Evolutionary conservation across 148 eudicot genomes (phyloP).

Genomic region (Fagopyrum esculentum): DNA sequence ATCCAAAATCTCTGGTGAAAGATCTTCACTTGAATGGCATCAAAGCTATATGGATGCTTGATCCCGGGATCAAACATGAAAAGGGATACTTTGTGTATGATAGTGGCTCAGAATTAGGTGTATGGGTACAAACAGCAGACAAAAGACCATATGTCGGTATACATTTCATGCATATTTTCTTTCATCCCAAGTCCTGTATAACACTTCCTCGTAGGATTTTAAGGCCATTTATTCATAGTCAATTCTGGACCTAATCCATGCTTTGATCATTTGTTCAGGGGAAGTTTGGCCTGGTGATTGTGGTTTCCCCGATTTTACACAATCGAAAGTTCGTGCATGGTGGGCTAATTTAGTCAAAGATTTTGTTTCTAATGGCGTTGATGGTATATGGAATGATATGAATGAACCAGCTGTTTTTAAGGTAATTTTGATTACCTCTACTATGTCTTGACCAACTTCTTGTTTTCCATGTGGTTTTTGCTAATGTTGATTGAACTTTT

Average conservation of each 20-base stretch:
- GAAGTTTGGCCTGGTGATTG: conserved; percentile 99
- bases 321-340: conserved; percentile 84
- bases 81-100: conserved; percentile 83
- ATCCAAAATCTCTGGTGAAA: conserved; percentile 65
- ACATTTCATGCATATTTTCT: not conserved
- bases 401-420: conserved; percentile 94
- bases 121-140: conserved; percentile 75
- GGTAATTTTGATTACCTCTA: conserved; percentile 26
- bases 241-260: not conserved
- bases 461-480: not conserved
- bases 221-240: not conserved
- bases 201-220: not conserved
- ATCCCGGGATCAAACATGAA: conserved; percentile 88
- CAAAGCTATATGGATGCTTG: conserved; percentile 99
- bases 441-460: not conserved
- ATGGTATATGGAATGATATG: conserved; percentile 99
- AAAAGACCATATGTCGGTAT: conserved; percentile 80
- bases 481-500: not conserved
- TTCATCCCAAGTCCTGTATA: not conserved
- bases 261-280: conserved; percentile 30
- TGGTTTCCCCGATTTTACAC: conserved; percentile 92
- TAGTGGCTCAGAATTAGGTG: conserved; percentile 62
- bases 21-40: conserved; percentile 77
- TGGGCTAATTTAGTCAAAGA: conserved; percentile 86
- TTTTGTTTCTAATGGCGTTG: conserved; percentile 75